A percentile compares a stretch with the other conserved stretches of the same genome.
phyloP scores from a whole-genome alignment of 2,329 filamentous ascomycete species.

The Aureobasidium sp. region DNA sequence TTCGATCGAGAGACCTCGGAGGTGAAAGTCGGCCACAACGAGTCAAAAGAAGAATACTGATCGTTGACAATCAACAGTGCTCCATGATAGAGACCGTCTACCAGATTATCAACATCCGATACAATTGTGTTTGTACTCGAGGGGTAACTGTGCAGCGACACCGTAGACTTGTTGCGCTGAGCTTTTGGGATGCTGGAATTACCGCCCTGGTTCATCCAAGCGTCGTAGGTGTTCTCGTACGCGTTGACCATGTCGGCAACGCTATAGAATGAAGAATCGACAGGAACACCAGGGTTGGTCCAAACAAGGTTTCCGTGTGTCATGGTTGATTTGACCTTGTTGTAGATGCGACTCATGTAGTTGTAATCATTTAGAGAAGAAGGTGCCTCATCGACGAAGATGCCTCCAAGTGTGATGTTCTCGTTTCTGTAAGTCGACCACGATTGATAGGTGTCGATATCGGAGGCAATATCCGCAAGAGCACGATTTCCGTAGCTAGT shows the following conservation, averaged over 20 bases:
- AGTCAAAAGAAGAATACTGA: slow-evolving; percentile 9
- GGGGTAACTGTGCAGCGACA: slow-evolving; percentile 21
- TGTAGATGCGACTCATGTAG: slow-evolving; percentile 21
- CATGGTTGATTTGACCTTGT: slow-evolving; percentile 17
- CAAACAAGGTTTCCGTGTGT: slow-evolving; percentile 20
- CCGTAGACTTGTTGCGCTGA: slow-evolving; percentile 17
- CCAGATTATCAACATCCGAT: neutral
- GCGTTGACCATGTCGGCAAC: slow-evolving; percentile 24
- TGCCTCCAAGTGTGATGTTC: slow-evolving; percentile 24
- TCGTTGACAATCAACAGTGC: slow-evolving; percentile 1
- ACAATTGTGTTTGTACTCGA: neutral
- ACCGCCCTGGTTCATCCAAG: slow-evolving; percentile 17
- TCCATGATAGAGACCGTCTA: neutral
- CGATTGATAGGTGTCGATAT: slow-evolving; percentile 21
- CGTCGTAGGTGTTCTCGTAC: slow-evolving; percentile 19
- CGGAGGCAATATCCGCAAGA: slow-evolving; percentile 20
- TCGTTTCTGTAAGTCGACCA: slow-evolving; percentile 19
- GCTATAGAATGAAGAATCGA: slow-evolving; percentile 19
- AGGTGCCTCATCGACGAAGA: slow-evolving; percentile 29
- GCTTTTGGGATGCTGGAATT: slow-evolving; percentile 15
- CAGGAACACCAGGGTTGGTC: slow-evolving; percentile 22
- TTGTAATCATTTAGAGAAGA: slow-evolving; percentile 9
- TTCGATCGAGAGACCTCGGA: neutral
- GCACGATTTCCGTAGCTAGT: slow-evolving; percentile 22
- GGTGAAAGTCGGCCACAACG: neutral